phyloP scores from a whole-genome alignment of 2,329 filamentous ascomycete genomes.

The Catunica adiposa region DNA sequence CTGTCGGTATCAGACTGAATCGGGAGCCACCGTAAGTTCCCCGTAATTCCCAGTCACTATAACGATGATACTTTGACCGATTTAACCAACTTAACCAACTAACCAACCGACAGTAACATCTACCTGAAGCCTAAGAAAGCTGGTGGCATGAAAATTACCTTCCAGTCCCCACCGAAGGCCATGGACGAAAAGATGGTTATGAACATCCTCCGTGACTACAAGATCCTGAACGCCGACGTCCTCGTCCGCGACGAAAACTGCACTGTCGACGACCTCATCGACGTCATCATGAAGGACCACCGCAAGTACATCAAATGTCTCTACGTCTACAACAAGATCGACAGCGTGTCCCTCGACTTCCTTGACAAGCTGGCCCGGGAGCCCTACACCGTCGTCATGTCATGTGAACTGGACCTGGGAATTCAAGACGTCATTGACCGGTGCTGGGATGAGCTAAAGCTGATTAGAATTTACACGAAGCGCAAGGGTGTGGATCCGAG shows the following conservation, averaged over 20 bases:
- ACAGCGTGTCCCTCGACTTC: slow-evolving; percentile 83
- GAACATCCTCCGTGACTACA: slow-evolving; percentile 96
- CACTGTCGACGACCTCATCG: slow-evolving; percentile 96
- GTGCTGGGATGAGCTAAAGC: slow-evolving; percentile 80
- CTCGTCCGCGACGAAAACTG: slow-evolving; percentile 86
- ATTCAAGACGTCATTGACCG: slow-evolving; percentile 86
- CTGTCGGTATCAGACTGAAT: slow-evolving; percentile 88
- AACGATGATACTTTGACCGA: too few relatives aligned
- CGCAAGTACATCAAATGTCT: slow-evolving; percentile 89
- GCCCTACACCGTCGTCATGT: slow-evolving; percentile 91
- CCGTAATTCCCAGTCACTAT: not conserved
- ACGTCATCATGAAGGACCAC: slow-evolving; percentile 98
- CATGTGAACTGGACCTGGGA: slow-evolving; percentile 85
- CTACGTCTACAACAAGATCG: slow-evolving; percentile 99
- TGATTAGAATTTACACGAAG: slow-evolving; percentile 94
- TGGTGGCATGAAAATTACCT: slow-evolving; percentile 97
- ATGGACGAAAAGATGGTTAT: slow-evolving; percentile 96
- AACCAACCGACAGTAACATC: slow-evolving; percentile 52
- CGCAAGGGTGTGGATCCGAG: slow-evolving; percentile 80
- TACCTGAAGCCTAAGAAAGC: slow-evolving; percentile 93
- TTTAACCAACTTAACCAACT: too few relatives aligned
- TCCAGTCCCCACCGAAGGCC: slow-evolving; percentile 72
- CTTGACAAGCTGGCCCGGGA: slow-evolving; percentile 84
- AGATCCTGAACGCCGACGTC: slow-evolving; percentile 94
- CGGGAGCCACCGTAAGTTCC: slow-evolving; percentile 72